phyloP scores from a whole-genome alignment of 202 grass and related monocot genomes.

The Dendrocalamus latiflorus region DNA sequence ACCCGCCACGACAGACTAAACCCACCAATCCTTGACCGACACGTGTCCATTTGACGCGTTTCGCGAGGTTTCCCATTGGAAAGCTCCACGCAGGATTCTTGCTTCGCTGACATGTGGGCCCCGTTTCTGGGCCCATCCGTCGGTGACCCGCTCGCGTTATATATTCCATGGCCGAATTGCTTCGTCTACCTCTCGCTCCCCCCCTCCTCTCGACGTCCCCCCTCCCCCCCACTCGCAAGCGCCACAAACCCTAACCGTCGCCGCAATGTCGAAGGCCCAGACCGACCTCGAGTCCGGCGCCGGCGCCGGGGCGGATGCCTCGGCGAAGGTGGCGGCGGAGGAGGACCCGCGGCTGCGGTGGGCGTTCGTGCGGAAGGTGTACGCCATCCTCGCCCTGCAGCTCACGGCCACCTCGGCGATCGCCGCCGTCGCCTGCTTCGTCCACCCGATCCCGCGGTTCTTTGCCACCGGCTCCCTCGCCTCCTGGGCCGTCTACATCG shows the following conservation, averaged over 20 bases:
- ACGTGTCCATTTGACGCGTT: too few species aligned
- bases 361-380: constrained; percentile 69
- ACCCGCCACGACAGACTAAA: too few species aligned
- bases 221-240: neutral
- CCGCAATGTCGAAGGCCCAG: constrained; percentile 11
- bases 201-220: neutral
- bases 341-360: constrained; percentile 56
- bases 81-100: too few species aligned
- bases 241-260: constrained; percentile 1
- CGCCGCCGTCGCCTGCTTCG: constrained; percentile 10
- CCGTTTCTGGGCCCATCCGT: too few species aligned
- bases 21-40: too few species aligned
- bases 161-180: neutral
- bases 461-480: neutral
- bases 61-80: too few species aligned
- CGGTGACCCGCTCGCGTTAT: too few species aligned
- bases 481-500: constrained; percentile 25
- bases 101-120: too few species aligned
- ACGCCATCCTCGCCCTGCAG: constrained; percentile 43
- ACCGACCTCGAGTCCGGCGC: constrained; percentile 2
- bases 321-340: constrained; percentile 2
- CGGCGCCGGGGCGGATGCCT: neutral
- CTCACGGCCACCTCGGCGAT: constrained; percentile 38
- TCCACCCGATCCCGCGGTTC: constrained; percentile 43
- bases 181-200: constrained; percentile 3